These are phyloP conservation scores for Chenopodium album DNA, from an alignment of 148 eudicot species.

Conservation along the genomic window DNA sequence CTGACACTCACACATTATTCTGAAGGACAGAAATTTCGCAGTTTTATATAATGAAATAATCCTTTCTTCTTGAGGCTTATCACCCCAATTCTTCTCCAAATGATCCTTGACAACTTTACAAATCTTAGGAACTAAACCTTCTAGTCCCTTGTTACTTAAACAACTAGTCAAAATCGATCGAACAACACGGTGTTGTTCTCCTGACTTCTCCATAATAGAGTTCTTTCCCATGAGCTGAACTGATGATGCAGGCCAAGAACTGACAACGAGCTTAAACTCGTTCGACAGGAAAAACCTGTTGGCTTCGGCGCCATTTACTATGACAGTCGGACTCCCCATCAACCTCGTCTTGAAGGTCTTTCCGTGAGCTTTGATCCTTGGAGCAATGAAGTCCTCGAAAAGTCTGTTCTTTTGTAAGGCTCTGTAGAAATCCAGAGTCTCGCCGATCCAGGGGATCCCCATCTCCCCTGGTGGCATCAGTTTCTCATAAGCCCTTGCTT, in stretches of 20 bases:
- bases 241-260: conserved; percentile 80
- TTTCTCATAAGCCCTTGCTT: not conserved
- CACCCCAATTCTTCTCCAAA: conserved; percentile 42
- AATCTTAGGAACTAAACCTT: conserved; percentile 49
- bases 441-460: conserved; percentile 79
- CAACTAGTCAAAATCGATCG: conserved; percentile 53
- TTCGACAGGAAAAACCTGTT: conserved; percentile 67
- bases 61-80: not conserved
- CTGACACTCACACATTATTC: conserved; percentile 61
- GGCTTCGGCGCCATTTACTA: conserved; percentile 61
- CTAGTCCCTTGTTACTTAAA: conserved; percentile 43
- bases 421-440: conserved; percentile 61
- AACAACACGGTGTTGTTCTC: conserved; percentile 49
- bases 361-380: conserved; percentile 51
- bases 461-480: conserved; percentile 55
- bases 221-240: conserved; percentile 73
- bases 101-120: conserved; percentile 41
- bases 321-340: conserved; percentile 67
- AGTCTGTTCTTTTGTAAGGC: conserved; percentile 50
- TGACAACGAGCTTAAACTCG: conserved; percentile 79
- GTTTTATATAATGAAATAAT: conserved; percentile 34
- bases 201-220: conserved; percentile 81
- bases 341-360: conserved; percentile 69
- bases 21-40: conserved; percentile 54
- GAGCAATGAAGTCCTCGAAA: conserved; percentile 59